Percentiles rank a stretch among this genome's conserved stretches.
Conservation (phyloP, 202 grass and related monocot species). For the Schoenoplectus tabernaemontani region DNA sequence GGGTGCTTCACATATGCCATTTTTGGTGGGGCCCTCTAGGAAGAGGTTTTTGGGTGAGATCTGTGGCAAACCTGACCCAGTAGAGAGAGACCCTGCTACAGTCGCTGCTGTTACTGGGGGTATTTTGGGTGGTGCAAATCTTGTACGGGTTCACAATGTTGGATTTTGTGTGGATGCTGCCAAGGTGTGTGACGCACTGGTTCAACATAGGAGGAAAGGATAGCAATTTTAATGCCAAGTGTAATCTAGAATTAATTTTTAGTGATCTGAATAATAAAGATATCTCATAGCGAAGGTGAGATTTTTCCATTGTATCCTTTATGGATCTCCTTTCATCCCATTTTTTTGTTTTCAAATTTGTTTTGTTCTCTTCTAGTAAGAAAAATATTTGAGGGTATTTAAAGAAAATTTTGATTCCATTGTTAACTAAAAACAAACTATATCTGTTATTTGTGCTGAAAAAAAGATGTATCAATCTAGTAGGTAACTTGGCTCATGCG, state of each 20-base stretch:
- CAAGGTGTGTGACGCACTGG: slow-evolving; percentile 57
- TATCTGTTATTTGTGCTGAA: too few relatives aligned
- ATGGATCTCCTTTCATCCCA: neutral
- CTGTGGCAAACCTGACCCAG: slow-evolving; percentile 41
- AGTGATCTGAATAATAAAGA: neutral
- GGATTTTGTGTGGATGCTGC: slow-evolving; percentile 50
- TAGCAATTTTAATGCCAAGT: neutral
- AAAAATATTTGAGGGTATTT: too few relatives aligned
- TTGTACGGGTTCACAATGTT: slow-evolving; percentile 81
- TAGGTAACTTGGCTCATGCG: too few relatives aligned
- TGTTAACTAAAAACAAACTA: too few relatives aligned
- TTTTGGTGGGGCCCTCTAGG: slow-evolving; percentile 74
- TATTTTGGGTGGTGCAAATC: slow-evolving; percentile 75
- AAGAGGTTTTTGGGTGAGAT: slow-evolving; percentile 84
- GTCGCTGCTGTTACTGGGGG: slow-evolving; percentile 38
- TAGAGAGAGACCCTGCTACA: slow-evolving; percentile 71
- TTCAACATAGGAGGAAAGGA: slow-evolving; percentile 11
- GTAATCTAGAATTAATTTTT: neutral
- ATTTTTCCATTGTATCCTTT: too few relatives aligned
- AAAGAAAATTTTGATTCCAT: too few relatives aligned
- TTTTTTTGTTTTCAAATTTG: neutral
- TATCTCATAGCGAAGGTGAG: neutral
- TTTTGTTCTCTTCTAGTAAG: neutral
- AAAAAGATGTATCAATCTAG: too few relatives aligned
- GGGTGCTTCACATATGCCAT: slow-evolving; percentile 57